Evolutionary conservation across 2,329 filamentous ascomycete genomes (phyloP), one percentile per base, ranked within the genome.

Genomic region (Myriosclerotinia duriaeana): DNA sequence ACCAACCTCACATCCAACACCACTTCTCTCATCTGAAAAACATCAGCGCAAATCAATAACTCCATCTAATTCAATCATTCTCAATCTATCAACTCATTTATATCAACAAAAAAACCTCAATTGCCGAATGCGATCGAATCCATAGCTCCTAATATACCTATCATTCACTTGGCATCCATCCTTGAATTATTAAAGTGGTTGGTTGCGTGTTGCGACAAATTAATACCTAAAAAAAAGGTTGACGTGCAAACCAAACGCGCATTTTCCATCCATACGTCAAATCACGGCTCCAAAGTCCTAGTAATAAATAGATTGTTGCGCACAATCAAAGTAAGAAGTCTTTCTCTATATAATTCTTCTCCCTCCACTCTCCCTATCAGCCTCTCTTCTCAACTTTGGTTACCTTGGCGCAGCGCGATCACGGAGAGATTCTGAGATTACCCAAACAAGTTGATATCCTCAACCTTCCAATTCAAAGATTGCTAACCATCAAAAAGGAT

Each of bases 101-200:
- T 34, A 15, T 17, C n/a, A 22, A 15, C 20, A 48, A 5, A 11
- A 14, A 22, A 26, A 17, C n/a, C 30, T 48, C 6, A 40, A 53
- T 42, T 60, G 54, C 46, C 54, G 54, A 65, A 60, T 65, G 64
- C 54, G 36, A 65, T 53, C 38, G 53, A n/a, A n/a, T n/a, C n/a
- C n/a, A 60, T 44, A 53, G 46, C 54, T 60, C 60, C 58, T 52
- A 3, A 53, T n/a, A n/a, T n/a, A 34, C 38, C 9, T 38, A 36
- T 3, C 11, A 38, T 65, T 53, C 34, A 60, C 56, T 53, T 65
- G 36, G 36, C 46, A 65, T 20, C 44, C n/a, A n/a, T n/a, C n/a
- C n/a, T n/a, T n/a, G n/a, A n/a, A n/a, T n/a, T n/a, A n/a, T n/a
- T n/a, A n/a, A n/a, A n/a, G 9, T 42, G 40, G 40, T 65, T 65